Evolutionary conservation across 176 grass and related monocot species (phyloP).

Genomic region (Eleusine coracana): DNA sequence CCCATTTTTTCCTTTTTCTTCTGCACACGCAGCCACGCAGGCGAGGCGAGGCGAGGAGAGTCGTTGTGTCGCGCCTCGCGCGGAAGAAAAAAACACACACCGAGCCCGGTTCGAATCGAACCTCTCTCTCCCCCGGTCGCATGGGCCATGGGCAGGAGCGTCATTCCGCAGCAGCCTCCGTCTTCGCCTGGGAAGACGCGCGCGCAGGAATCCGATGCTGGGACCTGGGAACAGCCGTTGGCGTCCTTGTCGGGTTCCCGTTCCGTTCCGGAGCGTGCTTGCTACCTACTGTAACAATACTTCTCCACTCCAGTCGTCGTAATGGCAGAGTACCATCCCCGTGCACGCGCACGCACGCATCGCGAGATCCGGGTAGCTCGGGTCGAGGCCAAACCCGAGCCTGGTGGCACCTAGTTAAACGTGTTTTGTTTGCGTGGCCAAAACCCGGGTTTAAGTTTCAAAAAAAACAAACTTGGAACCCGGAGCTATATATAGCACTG

Average conservation of each 20-base stretch:
- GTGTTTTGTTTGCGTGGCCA: background rate
- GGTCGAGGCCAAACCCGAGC: too few relatives aligned
- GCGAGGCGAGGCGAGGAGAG: too few relatives aligned
- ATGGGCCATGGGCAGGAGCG: background rate
- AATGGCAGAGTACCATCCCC: too few relatives aligned
- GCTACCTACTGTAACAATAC: background rate
- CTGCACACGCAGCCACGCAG: too few relatives aligned
- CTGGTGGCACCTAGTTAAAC: background rate
- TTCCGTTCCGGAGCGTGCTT: slow-evolving; percentile 23
- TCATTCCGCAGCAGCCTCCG: background rate
- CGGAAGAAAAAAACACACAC: background rate
- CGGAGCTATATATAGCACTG: too few relatives aligned
- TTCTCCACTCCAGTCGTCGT: too few relatives aligned
- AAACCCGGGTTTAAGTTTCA: background rate
- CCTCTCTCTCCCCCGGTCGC: background rate
- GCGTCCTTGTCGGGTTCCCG: slow-evolving; percentile 33
- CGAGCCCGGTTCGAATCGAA: background rate
- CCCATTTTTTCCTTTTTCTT: background rate
- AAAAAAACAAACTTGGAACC: background rate
- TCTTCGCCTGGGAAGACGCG: background rate
- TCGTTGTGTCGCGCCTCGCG: background rate
- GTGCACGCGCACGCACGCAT: background rate
- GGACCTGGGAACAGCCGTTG: background rate
- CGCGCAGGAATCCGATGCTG: slow-evolving; percentile 49
- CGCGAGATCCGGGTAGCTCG: background rate